Percentiles rank a stretch among this genome's conserved stretches.
phyloP scores from a whole-genome alignment of 768 basidiomycete species.

The Leccinum rimulosum region DNA sequence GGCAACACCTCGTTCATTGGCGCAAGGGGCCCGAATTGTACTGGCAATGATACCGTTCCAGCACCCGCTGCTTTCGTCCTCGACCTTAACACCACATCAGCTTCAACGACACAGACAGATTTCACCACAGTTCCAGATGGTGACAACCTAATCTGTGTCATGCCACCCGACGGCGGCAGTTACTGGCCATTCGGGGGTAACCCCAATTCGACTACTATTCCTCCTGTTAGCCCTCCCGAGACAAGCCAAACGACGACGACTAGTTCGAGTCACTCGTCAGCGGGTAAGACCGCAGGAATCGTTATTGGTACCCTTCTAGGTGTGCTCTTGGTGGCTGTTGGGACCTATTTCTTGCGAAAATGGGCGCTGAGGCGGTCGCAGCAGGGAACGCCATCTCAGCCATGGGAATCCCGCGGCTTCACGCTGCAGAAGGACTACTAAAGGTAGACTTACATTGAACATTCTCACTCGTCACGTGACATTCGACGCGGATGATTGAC shows the following conservation, averaged over 20 bases:
- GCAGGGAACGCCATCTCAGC: conserved; percentile 9
- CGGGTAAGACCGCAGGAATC: conserved; percentile 40
- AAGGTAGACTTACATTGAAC: not conserved
- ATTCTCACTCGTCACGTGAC: not conserved
- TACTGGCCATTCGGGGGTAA: conserved; percentile 71
- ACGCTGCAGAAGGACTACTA: conserved; percentile 4
- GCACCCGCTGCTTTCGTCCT: conserved; percentile 58
- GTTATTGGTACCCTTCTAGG: conserved; percentile 51
- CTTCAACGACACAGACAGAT: conserved; percentile 46
- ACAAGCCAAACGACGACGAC: conserved; percentile 9
- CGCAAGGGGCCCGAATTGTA: conserved; percentile 63
- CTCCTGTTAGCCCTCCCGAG: conserved; percentile 17
- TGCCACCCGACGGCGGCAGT: conserved; percentile 63
- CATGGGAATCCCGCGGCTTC: conserved; percentile 23
- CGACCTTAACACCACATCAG: conserved; percentile 40
- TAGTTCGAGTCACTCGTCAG: conserved; percentile 25
- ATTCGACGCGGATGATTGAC: not conserved
- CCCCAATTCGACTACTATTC: conserved; percentile 32
- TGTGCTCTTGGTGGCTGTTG: conserved; percentile 39
- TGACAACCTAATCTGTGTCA: conserved; percentile 61
- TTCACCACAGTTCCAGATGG: conserved; percentile 54
- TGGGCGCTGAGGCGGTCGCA: conserved; percentile 40
- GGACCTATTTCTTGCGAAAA: conserved; percentile 48
- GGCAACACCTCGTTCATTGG: conserved; percentile 80
- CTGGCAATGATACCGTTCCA: conserved; percentile 46